Conservation (phyloP, 305 asterid species). For the Andrographis paniculata region DNA sequence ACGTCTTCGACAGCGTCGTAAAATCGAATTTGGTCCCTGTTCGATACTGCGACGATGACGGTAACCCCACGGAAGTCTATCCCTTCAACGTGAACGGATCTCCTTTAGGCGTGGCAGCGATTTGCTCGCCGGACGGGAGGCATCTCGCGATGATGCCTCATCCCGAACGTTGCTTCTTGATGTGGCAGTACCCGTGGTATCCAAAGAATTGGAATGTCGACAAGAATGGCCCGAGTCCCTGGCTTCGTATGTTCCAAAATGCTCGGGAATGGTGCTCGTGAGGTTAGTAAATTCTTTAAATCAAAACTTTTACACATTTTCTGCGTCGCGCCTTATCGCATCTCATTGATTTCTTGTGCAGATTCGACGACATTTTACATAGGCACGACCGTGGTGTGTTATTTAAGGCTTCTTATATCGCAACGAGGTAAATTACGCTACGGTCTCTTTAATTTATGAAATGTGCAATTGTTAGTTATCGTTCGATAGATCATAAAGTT, state of each 20-base stretch:
- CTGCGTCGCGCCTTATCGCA: too few species aligned
- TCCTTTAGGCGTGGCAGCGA: slow-evolving; percentile 83
- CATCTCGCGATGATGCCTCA: slow-evolving; percentile 98
- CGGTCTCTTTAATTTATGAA: too few species aligned
- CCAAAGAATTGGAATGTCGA: slow-evolving; percentile 75
- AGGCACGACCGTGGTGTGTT: too few species aligned
- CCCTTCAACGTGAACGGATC: slow-evolving; percentile 90
- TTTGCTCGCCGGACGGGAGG: slow-evolving; percentile 88
- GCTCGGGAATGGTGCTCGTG: slow-evolving; percentile 39
- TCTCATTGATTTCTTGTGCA: too few species aligned
- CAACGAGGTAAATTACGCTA: too few species aligned
- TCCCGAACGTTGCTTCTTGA: slow-evolving; percentile 85
- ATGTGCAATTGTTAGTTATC: too few species aligned
- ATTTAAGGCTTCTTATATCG: too few species aligned
- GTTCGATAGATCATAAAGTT: too few species aligned
- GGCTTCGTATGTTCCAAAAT: slow-evolving; percentile 94
- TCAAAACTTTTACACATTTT: too few species aligned
- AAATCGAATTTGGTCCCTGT: slow-evolving; percentile 63
- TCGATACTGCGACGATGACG: slow-evolving; percentile 69
- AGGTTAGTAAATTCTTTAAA: too few species aligned
- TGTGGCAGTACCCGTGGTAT: slow-evolving; percentile 98
- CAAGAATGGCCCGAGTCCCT: slow-evolving; percentile 61
- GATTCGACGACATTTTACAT: too few species aligned
- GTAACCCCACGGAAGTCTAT: slow-evolving; percentile 62
- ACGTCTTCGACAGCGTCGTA: slow-evolving; percentile 32